A percentile compares a stretch with the other conserved stretches of the same genome.
phyloP scores from a whole-genome alignment of 2,329 filamentous ascomycete species.

The Cladophialophora yegresii region DNA sequence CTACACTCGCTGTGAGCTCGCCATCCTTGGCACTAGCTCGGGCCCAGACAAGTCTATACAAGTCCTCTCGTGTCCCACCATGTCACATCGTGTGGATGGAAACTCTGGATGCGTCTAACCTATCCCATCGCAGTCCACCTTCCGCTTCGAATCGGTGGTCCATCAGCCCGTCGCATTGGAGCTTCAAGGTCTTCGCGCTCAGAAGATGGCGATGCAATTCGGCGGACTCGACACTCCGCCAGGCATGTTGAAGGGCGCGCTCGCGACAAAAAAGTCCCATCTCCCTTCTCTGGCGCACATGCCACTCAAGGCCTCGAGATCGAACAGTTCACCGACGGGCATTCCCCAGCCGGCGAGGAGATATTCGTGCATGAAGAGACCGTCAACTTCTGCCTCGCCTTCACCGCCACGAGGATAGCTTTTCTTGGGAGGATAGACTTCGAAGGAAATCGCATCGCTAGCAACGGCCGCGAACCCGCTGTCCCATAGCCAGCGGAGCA shows the following conservation, averaged over 20 bases:
- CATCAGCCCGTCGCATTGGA: neutral
- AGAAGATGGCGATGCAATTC: slow-evolving; percentile 37
- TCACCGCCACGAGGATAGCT: slow-evolving; percentile 14
- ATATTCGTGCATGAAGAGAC: slow-evolving; percentile 35
- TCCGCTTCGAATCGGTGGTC: neutral
- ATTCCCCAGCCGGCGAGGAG: slow-evolving; percentile 38
- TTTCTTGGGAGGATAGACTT: slow-evolving; percentile 48
- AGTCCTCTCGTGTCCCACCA: neutral
- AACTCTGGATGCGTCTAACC: neutral
- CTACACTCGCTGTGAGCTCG: neutral
- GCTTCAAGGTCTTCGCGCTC: neutral
- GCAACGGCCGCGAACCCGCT: slow-evolving; percentile 59
- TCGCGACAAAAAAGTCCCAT: slow-evolving; percentile 54
- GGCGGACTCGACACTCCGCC: slow-evolving; percentile 36
- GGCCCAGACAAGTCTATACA: neutral
- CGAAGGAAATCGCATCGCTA: slow-evolving; percentile 57
- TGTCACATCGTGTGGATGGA: neutral
- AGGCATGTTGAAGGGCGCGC: slow-evolving; percentile 37
- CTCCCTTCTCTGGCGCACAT: slow-evolving; percentile 41
- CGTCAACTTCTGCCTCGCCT: slow-evolving; percentile 12
- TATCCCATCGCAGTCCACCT: neutral
- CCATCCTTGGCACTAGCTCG: neutral
- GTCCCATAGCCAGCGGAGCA: slow-evolving; percentile 61
- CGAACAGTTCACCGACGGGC: slow-evolving; percentile 39
- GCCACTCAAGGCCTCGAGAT: slow-evolving; percentile 45